A percentile compares a stretch with the other conserved stretches of the same genome.
phyloP scores from a whole-genome alignment of 2,329 filamentous ascomycete genomes.

The Xylariaceae sp. region DNA sequence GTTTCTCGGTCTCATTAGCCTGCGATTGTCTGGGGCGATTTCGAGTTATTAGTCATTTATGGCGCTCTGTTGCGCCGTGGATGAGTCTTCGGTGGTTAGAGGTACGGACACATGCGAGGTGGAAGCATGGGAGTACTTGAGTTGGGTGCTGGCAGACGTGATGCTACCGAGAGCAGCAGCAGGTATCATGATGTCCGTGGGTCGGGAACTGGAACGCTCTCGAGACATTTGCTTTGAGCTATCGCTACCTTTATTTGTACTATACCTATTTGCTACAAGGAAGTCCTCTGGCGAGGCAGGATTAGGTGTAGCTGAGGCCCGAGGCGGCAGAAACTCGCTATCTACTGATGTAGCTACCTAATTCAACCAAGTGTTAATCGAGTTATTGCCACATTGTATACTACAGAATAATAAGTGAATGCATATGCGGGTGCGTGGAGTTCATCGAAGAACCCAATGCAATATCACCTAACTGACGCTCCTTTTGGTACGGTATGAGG shows the following conservation, averaged over 20 bases:
- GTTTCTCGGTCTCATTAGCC: background rate
- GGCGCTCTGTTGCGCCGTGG: slow-evolving; percentile 1
- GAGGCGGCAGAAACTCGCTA: background rate
- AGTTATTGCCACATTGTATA: too few species aligned
- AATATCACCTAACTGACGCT: too few species aligned
- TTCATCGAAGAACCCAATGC: too few species aligned
- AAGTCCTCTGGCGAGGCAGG: background rate
- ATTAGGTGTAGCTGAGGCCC: background rate
- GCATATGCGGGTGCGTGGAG: too few species aligned
- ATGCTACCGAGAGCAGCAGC: background rate
- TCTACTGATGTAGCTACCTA: too few species aligned
- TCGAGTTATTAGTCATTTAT: background rate
- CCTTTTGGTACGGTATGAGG: too few species aligned
- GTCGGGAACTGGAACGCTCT: background rate
- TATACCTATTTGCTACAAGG: slow-evolving; percentile 6
- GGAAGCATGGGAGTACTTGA: slow-evolving; percentile 1
- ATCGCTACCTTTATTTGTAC: slow-evolving; percentile 7
- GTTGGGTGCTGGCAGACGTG: background rate
- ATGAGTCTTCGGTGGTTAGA: background rate
- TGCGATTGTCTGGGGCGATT: background rate
- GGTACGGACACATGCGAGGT: background rate
- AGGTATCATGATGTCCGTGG: background rate
- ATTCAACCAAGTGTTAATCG: slow-evolving; percentile 2
- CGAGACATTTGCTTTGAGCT: slow-evolving; percentile 1
- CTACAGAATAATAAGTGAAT: too few species aligned